phyloP scores from a whole-genome alignment of 345 rosid genomes.

The Clausena lansium region DNA sequence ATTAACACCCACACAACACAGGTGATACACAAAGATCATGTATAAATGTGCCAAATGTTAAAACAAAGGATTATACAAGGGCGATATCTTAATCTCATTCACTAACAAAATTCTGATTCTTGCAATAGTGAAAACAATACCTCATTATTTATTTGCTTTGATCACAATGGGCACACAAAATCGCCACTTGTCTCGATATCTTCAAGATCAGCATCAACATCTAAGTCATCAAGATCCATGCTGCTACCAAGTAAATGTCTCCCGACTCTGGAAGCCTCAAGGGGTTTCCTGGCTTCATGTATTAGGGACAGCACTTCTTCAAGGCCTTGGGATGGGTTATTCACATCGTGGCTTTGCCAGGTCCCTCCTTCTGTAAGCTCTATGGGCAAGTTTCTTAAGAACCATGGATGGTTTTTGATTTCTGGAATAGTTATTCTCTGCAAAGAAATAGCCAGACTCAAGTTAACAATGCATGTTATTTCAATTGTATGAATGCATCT shows the following conservation, averaged over 20 bases:
- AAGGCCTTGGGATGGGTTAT: conserved; percentile 54
- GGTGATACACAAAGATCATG: not conserved
- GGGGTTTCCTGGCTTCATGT: conserved; percentile 56
- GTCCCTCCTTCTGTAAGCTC: conserved; percentile 60
- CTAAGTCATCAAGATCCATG: conserved; percentile 71
- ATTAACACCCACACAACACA: not conserved
- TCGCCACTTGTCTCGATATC: conserved; percentile 56
- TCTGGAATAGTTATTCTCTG: conserved; percentile 43
- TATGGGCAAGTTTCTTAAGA: conserved; percentile 61
- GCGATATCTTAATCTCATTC: not conserved
- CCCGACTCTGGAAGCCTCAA: conserved; percentile 30
- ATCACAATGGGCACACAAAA: conserved; percentile 49
- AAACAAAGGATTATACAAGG: not conserved
- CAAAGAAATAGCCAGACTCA: not conserved
- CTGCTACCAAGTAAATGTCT: conserved; percentile 39
- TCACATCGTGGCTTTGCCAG: conserved; percentile 51
- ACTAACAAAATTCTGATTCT: not conserved
- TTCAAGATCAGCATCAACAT: conserved; percentile 41
- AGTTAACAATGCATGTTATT: not conserved
- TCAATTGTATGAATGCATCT: not conserved
- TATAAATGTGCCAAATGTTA: not conserved
- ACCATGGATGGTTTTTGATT: conserved; percentile 61
- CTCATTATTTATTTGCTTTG: not conserved
- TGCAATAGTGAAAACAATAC: not conserved
- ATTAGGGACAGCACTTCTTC: conserved; percentile 53